Conservation (phyloP, 805 yeast genomes). For the Kodamaea neixiangensis region DNA sequence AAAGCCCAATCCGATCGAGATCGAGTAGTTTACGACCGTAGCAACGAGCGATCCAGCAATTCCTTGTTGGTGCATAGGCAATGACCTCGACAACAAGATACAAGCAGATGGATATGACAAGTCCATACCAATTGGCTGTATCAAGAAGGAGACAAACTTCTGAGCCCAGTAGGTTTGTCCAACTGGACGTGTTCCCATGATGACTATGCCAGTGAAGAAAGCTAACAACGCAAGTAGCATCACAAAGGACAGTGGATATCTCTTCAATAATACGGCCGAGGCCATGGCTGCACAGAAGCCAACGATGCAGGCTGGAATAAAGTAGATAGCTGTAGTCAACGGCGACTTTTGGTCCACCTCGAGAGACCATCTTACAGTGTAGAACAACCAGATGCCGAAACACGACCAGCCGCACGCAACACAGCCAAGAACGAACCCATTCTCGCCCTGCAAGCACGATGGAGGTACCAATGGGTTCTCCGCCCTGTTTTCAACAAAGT, state of each 20-base stretch:
- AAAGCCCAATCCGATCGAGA: conserved; percentile 36
- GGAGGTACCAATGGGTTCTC: conserved; percentile 19
- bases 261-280: conserved; percentile 11
- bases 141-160: conserved; percentile 16
- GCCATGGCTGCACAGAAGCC: conserved; percentile 18
- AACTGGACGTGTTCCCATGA: conserved; percentile 20
- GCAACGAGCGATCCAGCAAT: conserved; percentile 20
- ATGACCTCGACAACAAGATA: conserved; percentile 14
- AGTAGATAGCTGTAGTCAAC: conserved; percentile 18
- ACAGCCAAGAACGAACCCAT: conserved; percentile 20
- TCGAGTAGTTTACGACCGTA: conserved; percentile 22
- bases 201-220: conserved; percentile 14
- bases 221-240: conserved; percentile 16
- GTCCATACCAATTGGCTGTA: conserved; percentile 21
- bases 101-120: conserved; percentile 22
- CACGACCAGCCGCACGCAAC: conserved; percentile 23
- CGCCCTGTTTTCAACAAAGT: conserved; percentile 10
- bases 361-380: conserved; percentile 17
- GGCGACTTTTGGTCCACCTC: conserved; percentile 13
- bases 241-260: conserved; percentile 14
- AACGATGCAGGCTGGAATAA: conserved; percentile 18
- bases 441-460: conserved; percentile 15
- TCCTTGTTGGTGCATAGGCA: conserved; percentile 19
- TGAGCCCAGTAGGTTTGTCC: conserved; percentile 23
- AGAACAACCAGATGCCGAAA: conserved; percentile 21